Percentiles rank a stretch among this genome's conserved stretches.
Evolutionary conservation across 1,284 basidiomycete genomes (phyloP).

Genomic region (Stygiomarasmius scandens): DNA sequence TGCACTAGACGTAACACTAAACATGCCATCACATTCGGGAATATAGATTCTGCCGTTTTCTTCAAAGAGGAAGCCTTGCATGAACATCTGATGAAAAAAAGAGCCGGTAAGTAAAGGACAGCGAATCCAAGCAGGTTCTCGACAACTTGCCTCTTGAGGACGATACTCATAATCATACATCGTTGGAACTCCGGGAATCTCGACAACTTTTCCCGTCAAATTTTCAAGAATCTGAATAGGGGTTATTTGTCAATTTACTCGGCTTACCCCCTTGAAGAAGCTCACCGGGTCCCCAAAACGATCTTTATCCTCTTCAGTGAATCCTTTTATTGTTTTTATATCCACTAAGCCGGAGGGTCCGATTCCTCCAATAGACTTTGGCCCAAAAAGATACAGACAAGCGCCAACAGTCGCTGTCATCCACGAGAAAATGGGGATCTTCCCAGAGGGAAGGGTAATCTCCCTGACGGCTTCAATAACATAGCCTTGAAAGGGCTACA

Average conservation of each 20-base stretch:
- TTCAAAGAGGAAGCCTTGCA: background rate
- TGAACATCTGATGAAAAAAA: background rate
- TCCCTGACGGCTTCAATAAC: constrained; percentile 4
- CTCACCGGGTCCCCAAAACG: too few relatives aligned
- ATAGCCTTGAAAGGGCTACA: constrained; percentile 7
- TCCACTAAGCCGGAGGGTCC: background rate
- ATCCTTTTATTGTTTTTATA: background rate
- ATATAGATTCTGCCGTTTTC: background rate
- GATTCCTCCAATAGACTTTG: background rate
- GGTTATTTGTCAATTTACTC: too few relatives aligned
- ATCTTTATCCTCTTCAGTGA: background rate
- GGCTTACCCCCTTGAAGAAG: too few relatives aligned
- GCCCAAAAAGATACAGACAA: constrained; percentile 1
- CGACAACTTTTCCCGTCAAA: background rate
- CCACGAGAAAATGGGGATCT: constrained; percentile 4
- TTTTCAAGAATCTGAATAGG: too few relatives aligned
- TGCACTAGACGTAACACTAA: constrained; percentile 1
- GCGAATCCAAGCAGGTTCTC: too few relatives aligned
- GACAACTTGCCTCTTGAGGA: background rate
- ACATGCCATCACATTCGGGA: constrained; percentile 5
- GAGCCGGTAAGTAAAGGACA: too few relatives aligned
- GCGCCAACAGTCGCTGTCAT: constrained; percentile 10
- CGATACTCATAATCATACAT: constrained; percentile 5
- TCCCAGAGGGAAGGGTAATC: background rate
- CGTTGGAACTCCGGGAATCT: constrained; percentile 1